Percentiles rank a stretch among this genome's conserved stretches.
These are phyloP conservation scores for Penicillium sp. DNA, from an alignment of 2,329 filamentous ascomycete species.

Conservation along the genomic window DNA sequence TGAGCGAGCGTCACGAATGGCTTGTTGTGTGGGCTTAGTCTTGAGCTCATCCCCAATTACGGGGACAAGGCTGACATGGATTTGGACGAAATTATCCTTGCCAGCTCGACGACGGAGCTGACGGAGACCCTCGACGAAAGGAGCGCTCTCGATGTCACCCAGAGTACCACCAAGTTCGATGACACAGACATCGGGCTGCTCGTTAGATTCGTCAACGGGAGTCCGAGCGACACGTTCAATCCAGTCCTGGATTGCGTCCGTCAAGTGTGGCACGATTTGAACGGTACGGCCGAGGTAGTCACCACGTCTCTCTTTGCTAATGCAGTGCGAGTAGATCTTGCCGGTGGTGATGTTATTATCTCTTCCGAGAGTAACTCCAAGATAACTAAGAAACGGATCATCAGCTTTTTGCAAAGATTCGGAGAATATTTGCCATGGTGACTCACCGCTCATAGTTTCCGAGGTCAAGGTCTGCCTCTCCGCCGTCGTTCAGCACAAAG, in stretches of 20 bases:
- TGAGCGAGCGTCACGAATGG: conserved; percentile 78
- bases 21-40: conserved; percentile 93
- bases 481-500: conserved; percentile 81
- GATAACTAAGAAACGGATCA: conserved; percentile 50
- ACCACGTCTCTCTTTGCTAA: conserved; percentile 67
- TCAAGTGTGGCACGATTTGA: conserved; percentile 88
- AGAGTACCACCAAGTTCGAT: conserved; percentile 55
- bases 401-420: background rate
- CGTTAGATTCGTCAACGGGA: conserved; percentile 78
- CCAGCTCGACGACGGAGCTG: conserved; percentile 72
- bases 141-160: conserved; percentile 80
- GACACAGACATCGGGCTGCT: conserved; percentile 87
- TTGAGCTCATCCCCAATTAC: conserved; percentile 75
- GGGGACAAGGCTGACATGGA: conserved; percentile 76
- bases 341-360: conserved; percentile 97
- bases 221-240: conserved; percentile 81
- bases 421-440: background rate
- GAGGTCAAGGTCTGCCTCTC: conserved; percentile 71
- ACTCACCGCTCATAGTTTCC: conserved; percentile 66
- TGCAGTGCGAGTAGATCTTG: conserved; percentile 89
- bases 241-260: conserved; percentile 87
- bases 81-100: conserved; percentile 78
- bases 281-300: conserved; percentile 87
- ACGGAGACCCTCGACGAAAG: conserved; percentile 81
- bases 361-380: conserved; percentile 74